Evolutionary conservation across 768 basidiomycete genomes (phyloP), one percentile per base, ranked within the genome.

Genomic region (Rhodotorula diobovata): DNA sequence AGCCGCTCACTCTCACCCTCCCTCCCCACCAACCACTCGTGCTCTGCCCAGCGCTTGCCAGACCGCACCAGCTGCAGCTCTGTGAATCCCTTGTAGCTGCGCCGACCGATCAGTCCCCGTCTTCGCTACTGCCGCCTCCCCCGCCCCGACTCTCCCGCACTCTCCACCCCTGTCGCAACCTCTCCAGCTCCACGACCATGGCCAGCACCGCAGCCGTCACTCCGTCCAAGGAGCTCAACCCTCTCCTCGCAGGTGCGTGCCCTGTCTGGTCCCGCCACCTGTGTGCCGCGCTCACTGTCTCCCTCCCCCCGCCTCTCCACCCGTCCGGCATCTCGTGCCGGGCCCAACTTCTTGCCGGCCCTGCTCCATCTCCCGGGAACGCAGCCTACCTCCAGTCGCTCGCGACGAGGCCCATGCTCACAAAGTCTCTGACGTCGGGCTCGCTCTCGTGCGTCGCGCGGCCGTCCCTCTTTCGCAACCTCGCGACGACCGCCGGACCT

Each of bases 361-460:
- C 23, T 8, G 23, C 25, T 12, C 14, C 23, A 28, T 18, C 34
- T 30, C 16, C 25, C 61, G 30, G 14, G 23, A 55, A 20, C 1
- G 7, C 59, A 74, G 74, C 82, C 51, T 93, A 93, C 80, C 85
- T 92, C 10, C 80, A 82, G 25, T 85, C 89, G 77, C 86, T 93
- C 61, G 82, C 86, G 1, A 78, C 82, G 11, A 84, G 89, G 76
- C 91, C 91, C 2, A 82, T 93, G 63, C 84, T 89, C 54, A 93
- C 91, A 55, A 93, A 93, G 82, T 86, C 88, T 15, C 72, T 88
- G 73, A 93, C 91, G 0, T 86, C 88, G 62, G 88, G 89, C 86
- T 76, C 64, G 2, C 72, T 73, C 48, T 63, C 58, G 81, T 79
- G 28, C 61, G 58, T 70, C n/a, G n/a, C n/a, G n/a, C n/a, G n/a